Conservation (phyloP, 2,329 filamentous ascomycete genomes). For the Aquanectria penicillioides region DNA sequence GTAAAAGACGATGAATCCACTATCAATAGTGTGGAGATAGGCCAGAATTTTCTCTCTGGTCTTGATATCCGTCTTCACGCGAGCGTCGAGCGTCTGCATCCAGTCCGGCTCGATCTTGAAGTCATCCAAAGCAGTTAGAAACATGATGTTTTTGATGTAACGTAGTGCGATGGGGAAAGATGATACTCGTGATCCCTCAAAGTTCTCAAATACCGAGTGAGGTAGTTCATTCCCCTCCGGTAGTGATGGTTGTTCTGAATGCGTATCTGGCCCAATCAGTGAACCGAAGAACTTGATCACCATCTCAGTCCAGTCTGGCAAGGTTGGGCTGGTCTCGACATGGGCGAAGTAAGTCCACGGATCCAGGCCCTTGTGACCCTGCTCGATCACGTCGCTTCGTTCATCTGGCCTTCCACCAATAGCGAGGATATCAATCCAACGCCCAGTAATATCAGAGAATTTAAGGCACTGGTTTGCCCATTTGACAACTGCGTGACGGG, state of each 20-base stretch:
- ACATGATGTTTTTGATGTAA: slow-evolving; percentile 69
- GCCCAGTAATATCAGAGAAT: slow-evolving; percentile 79
- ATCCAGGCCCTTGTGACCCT: slow-evolving; percentile 88
- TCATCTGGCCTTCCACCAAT: slow-evolving; percentile 73
- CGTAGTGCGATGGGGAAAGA: slow-evolving; percentile 76
- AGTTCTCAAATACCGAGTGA: slow-evolving; percentile 55
- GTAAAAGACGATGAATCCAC: slow-evolving; percentile 53
- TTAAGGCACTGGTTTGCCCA: slow-evolving; percentile 91
- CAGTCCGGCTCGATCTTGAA: slow-evolving; percentile 80
- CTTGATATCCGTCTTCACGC: slow-evolving; percentile 75
- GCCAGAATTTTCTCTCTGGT: slow-evolving; percentile 68
- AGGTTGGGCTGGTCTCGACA: slow-evolving; percentile 49
- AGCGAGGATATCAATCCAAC: slow-evolving; percentile 91
- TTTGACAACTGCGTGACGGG: slow-evolving; percentile 83
- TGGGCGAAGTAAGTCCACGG: slow-evolving; percentile 64
- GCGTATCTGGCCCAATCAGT: slow-evolving; percentile 44
- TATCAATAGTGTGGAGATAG: slow-evolving; percentile 59
- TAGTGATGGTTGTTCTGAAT: slow-evolving; percentile 49
- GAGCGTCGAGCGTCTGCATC: slow-evolving; percentile 80
- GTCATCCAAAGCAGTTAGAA: slow-evolving; percentile 59
- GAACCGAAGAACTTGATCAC: slow-evolving; percentile 59
- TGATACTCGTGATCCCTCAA: slow-evolving; percentile 55
- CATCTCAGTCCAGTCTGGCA: slow-evolving; percentile 65
- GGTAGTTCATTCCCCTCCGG: slow-evolving; percentile 17
- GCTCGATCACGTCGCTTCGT: slow-evolving; percentile 85